A percentile compares a stretch with the other conserved stretches of the same genome.
Evolutionary conservation across 2,329 filamentous ascomycete genomes (phyloP).

Genomic region (Cytospora piceicola): DNA sequence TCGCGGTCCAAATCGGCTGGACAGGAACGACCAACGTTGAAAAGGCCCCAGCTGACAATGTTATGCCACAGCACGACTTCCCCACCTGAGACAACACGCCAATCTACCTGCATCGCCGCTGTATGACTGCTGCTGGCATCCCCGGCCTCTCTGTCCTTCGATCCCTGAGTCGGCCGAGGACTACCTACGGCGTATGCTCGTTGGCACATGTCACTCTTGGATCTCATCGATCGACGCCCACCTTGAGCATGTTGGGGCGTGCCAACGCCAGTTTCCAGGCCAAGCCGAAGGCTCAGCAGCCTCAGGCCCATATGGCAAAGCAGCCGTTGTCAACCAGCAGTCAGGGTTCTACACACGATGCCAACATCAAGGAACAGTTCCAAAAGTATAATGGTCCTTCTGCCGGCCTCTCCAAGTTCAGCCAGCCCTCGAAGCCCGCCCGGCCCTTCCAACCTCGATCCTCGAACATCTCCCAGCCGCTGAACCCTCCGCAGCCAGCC

Average conservation of each 20-base stretch:
- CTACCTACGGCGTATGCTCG: conserved; percentile 10
- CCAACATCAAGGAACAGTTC: conserved; percentile 56
- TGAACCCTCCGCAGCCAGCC: conserved; percentile 27
- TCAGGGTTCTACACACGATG: conserved; percentile 47
- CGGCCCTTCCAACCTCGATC: conserved; percentile 42
- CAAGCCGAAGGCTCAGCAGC: conserved; percentile 36
- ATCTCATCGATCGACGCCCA: conserved; percentile 1
- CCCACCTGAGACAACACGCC: conserved; percentile 15
- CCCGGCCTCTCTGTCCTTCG: conserved; percentile 30
- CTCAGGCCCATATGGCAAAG: conserved; percentile 48
- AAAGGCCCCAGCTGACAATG: conserved; percentile 14
- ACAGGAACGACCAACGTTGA: conserved; percentile 14
- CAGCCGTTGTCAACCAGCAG: conserved; percentile 63
- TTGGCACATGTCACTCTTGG: conserved; percentile 9
- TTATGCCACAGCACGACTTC: conserved; percentile 18
- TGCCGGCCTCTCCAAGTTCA: conserved; percentile 32
- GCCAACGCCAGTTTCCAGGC: conserved; percentile 42
- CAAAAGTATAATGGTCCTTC: conserved; percentile 44
- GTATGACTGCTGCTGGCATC: conserved; percentile 35
- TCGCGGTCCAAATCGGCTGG: conserved; percentile 8
- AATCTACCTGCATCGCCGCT: conserved; percentile 25
- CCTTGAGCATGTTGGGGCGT: conserved; percentile 29
- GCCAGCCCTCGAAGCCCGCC: conserved; percentile 17
- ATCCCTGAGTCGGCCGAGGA: conserved; percentile 29
- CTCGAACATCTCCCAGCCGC: conserved; percentile 40